These are phyloP conservation scores for Trichoderma erinaceum DNA, from an alignment of 495 filamentous ascomycete species.

Conservation along the genomic window DNA sequence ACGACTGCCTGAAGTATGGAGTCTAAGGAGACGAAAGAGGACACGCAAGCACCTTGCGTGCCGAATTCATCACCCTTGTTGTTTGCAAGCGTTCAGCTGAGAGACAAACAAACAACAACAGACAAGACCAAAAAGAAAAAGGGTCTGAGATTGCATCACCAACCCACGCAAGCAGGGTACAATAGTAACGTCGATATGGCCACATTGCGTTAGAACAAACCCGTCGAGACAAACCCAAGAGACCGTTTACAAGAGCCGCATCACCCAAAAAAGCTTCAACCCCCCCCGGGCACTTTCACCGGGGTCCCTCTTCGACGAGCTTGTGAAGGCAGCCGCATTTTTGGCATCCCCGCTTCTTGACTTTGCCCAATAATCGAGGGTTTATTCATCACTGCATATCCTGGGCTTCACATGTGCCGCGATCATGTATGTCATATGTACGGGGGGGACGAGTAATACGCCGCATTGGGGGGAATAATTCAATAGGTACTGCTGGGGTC, in stretches of 20 bases:
- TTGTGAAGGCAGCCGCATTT: constrained; percentile 11
- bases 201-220: neutral
- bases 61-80: no score
- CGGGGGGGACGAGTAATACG: neutral
- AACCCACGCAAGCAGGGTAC: neutral
- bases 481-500: neutral
- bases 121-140: neutral
- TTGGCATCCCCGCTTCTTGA: neutral
- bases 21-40: no score
- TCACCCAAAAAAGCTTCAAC: neutral
- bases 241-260: neutral
- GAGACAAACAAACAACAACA: no score
- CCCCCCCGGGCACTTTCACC: neutral
- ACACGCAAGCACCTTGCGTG: no score
- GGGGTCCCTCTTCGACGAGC: neutral
- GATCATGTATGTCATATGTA: neutral
- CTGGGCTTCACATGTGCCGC: neutral
- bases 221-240: neutral
- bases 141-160: constrained; percentile 6
- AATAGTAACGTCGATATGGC: neutral
- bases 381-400: neutral
- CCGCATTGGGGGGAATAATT: neutral
- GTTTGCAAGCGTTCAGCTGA: no score
- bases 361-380: neutral
- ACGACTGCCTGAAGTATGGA: no score